Evolutionary conservation across 257 asterid species (phyloP), one percentile per base, ranked within the genome.

Genomic region (Solanum dulcamara): DNA sequence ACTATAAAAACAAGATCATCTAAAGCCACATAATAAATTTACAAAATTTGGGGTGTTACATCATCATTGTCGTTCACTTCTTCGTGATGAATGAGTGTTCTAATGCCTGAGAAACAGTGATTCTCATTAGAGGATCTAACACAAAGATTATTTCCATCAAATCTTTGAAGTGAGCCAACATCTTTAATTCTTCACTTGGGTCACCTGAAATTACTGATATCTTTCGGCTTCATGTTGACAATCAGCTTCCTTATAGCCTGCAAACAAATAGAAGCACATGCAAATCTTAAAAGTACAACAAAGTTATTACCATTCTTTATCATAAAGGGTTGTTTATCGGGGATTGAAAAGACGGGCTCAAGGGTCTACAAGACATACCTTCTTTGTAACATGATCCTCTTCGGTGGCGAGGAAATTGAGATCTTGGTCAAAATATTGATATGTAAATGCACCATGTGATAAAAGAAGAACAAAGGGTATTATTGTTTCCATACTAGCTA

Each of bases 21-120:
- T 28, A 28, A 64, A 64, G 35, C 10, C 71, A 64, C 71, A 64
- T 64, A 64, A 64, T 6, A 13, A 28, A 64, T 64, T 28, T 53
- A 64, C 38, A 64, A 66, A 66, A 30, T 26, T 62, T 28, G 71
- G 1, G 71, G 37, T 26, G 22, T 62, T 62, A 26, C 71, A 90
- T 90, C 98, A 96, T 93, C 93, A 90, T 87, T 92, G 89, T 86
- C 90, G 90, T 87, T 96, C 99, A 93, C 98, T 97, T 93, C 97
- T 97, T 98, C 90, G 98, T 95, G 97, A 95, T 94, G 98, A 95
- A 97, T 86, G 99, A 98, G 86, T 97, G 99, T 90, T 94, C 87
- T 92, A 97, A 88, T 67, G 99, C 99, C 92, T 95, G 99, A 84
- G 98, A 92, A 20, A 95, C 98, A 46, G 90, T 95, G 59, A 97